Percentiles rank a stretch among this genome's conserved stretches.
phyloP scores from a whole-genome alignment of 768 basidiomycete species.

The Boletus reticulatus region DNA sequence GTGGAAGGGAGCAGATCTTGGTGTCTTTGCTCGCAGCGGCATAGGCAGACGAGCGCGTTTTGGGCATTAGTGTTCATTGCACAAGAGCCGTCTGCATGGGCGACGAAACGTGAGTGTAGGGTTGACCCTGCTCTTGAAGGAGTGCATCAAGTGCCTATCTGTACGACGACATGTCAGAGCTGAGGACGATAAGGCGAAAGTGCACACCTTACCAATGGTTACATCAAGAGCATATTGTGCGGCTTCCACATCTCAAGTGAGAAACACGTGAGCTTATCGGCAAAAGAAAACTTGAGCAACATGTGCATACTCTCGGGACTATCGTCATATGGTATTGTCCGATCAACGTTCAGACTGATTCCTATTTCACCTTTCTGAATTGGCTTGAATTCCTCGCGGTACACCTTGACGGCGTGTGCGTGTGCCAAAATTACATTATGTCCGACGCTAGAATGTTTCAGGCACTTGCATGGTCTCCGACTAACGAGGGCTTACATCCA shows the following conservation, averaged over 20 bases:
- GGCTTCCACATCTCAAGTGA: constrained; percentile 53
- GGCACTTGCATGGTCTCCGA: background rate
- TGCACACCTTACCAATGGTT: constrained; percentile 40
- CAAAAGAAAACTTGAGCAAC: background rate
- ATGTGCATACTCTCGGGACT: constrained; percentile 53
- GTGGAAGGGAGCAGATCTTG: constrained; percentile 96
- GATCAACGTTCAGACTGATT: constrained; percentile 79
- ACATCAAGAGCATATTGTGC: constrained; percentile 67
- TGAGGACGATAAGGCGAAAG: too few species aligned
- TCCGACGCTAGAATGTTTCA: constrained; percentile 47
- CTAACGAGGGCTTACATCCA: constrained; percentile 53
- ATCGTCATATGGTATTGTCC: constrained; percentile 55
- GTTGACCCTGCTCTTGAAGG: constrained; percentile 96
- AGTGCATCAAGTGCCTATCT: constrained; percentile 92
- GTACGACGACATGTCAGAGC: too few species aligned
- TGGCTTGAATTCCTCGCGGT: constrained; percentile 63
- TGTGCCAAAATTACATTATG: constrained; percentile 70
- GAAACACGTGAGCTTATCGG: background rate
- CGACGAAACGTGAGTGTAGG: constrained; percentile 92
- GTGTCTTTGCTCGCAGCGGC: constrained; percentile 66
- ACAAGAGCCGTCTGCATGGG: constrained; percentile 90
- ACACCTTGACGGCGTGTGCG: constrained; percentile 62
- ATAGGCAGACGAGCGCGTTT: constrained; percentile 97
- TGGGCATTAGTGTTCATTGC: constrained; percentile 99
- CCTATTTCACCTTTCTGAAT: constrained; percentile 66